Evolutionary conservation across 148 eudicot species (phyloP).

Genomic region (Spergularia marina): DNA sequence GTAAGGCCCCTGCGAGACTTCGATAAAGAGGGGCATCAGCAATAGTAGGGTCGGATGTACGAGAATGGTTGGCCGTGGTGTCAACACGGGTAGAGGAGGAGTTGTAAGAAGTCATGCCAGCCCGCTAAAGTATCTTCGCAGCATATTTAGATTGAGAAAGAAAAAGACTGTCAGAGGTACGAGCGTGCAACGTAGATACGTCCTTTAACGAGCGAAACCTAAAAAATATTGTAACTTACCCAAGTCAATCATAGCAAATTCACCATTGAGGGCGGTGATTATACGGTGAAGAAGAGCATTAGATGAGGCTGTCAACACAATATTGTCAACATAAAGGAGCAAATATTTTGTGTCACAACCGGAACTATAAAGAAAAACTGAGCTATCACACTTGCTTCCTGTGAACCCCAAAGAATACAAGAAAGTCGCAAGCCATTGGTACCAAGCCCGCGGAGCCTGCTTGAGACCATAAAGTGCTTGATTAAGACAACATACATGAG

Average conservation of each 20-base stretch:
- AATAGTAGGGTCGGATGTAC: background rate
- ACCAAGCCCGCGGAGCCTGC: conserved; percentile 10
- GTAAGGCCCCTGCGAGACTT: background rate
- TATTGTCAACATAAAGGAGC: conserved; percentile 7
- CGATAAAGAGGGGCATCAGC: background rate
- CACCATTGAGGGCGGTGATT: background rate
- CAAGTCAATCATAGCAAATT: background rate
- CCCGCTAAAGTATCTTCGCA: background rate
- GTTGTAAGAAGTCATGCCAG: background rate
- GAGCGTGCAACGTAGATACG: background rate
- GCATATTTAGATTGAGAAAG: background rate
- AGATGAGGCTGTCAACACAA: background rate
- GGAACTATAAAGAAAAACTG: background rate
- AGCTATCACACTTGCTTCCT: background rate
- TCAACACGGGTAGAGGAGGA: background rate
- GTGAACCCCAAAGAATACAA: background rate
- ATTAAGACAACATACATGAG: conserved; percentile 1
- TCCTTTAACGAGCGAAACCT: too few species aligned
- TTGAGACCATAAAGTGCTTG: conserved; percentile 11
- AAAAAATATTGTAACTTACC: background rate
- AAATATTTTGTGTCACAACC: background rate
- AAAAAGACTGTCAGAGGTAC: too few species aligned
- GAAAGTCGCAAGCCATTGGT: background rate
- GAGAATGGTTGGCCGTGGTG: background rate
- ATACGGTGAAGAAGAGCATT: background rate